phyloP scores from a whole-genome alignment of 352 stramenopile genomes.

The Phytophthora pistaciae region DNA sequence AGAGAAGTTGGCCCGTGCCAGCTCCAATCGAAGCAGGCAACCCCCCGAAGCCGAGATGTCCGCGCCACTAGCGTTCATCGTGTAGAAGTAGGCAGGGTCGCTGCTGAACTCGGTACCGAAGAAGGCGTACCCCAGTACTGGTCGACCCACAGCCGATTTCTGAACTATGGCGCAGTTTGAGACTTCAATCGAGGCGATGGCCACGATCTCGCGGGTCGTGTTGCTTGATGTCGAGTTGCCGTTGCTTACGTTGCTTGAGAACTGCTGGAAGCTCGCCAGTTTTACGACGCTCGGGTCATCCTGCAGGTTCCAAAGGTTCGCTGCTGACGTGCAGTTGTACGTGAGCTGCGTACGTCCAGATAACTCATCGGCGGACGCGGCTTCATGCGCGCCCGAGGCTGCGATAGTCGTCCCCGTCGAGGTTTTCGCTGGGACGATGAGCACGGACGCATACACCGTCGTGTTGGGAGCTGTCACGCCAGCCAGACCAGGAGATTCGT shows the following conservation, averaged over 20 bases:
- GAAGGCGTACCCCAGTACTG: background rate
- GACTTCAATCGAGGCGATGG: background rate
- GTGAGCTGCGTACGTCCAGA: constrained; percentile 6
- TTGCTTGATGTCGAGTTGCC: background rate
- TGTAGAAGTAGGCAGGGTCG: background rate
- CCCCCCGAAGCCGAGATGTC: background rate
- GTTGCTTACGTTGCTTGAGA: background rate
- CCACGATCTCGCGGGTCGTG: background rate
- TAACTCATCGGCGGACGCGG: background rate
- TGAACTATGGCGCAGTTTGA: background rate
- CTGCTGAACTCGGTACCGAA: background rate
- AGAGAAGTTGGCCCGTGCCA: background rate
- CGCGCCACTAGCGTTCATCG: background rate
- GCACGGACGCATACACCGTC: background rate
- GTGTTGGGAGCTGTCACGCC: background rate
- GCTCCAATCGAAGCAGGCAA: background rate
- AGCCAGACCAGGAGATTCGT: background rate
- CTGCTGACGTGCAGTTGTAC: constrained; percentile 19
- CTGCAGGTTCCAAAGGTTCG: constrained; percentile 14
- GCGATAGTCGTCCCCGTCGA: background rate
- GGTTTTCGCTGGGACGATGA: background rate
- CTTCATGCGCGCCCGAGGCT: background rate
- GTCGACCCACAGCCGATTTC: background rate
- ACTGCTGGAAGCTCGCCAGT: constrained; percentile 5
- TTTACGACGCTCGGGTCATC: constrained; percentile 3